Evolutionary conservation across 2,329 filamentous ascomycete genomes (phyloP).

Genomic region (Fusarium hostae): DNA sequence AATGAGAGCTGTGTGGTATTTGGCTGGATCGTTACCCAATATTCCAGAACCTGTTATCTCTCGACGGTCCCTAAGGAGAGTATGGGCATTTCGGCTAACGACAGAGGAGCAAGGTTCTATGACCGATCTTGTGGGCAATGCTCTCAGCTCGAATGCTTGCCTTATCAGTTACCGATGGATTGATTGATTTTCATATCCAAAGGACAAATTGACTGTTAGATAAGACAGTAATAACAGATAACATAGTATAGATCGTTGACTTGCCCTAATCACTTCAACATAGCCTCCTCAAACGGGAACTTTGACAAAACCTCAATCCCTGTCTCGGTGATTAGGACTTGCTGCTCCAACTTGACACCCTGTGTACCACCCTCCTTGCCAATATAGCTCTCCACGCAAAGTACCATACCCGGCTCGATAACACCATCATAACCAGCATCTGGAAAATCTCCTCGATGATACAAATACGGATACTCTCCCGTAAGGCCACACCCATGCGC

Average conservation of each 20-base stretch:
- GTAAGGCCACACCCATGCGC: slow-evolving; percentile 8
- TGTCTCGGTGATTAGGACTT: slow-evolving; percentile 7
- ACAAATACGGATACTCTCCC: slow-evolving; percentile 5
- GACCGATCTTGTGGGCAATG: slow-evolving; percentile 5
- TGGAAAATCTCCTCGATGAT: background rate
- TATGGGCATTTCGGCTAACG: background rate
- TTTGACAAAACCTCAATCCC: background rate
- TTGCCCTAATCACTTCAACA: background rate
- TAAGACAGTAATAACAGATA: background rate
- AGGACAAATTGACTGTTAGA: background rate
- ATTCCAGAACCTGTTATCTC: background rate
- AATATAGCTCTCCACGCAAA: slow-evolving; percentile 11
- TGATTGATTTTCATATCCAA: background rate
- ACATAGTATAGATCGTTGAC: background rate
- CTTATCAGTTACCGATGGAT: background rate
- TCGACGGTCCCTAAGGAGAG: background rate
- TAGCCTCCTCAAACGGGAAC: background rate
- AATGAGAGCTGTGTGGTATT: slow-evolving; percentile 3
- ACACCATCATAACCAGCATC: slow-evolving; percentile 8
- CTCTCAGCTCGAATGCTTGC: background rate
- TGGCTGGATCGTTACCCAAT: background rate
- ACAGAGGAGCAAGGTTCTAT: background rate
- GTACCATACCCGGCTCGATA: slow-evolving; percentile 2
- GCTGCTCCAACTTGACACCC: slow-evolving; percentile 18
- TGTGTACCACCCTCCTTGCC: background rate